Evolutionary conservation across 31 red algal genomes (phyloP), one percentile per base, ranked within the genome.

Genomic region (Endocladia muricata): DNA sequence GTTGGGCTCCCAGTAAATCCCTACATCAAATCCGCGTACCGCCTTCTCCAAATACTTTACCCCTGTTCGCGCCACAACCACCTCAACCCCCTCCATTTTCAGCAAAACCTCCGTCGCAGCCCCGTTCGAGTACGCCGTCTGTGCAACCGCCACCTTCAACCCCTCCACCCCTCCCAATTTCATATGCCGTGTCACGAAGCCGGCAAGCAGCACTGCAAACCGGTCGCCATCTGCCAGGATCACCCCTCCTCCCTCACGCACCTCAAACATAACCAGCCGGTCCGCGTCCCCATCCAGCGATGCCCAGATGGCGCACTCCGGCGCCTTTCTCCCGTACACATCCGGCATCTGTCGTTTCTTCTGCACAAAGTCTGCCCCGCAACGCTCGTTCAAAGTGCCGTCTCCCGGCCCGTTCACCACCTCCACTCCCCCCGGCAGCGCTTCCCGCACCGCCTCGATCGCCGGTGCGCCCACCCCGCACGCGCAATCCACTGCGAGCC

Each of bases 1-100:
- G 75, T 99, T 99, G 37, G 96, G 92, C 67, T 99, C 96, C 92
- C 92, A 99, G 70, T 95, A 99, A 21, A 95, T 77, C 41, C 96
- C 96, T n/a, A 99, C 86, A 49, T 99, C 96, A 62, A 86, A 95
- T n/a, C 3, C 32, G 25, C 60, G 41, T 7, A 90, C 86, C 15
- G 85, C 92, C 64, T 68, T 80, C 56, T 99, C 96, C 69, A 95
- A 59, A 63, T 99, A 74, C 68, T 94, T 94, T 21, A 99, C 96
- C 8, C 96, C 96, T 21, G 96, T 99, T 48, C 85, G 67, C 19
- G 93, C 88, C 13, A 81, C 55, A 6, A 93, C 88, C 15, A 99
- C 61, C 3, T 95, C 79, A 25, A 99, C 71, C 1, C 78, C 76
- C 19, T 67, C 30, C 74, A 85, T 38, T 9, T 38, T 28, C 21